Conservation (phyloP, 1,284 basidiomycete species). For the Cryptococcus maquisensis region DNA sequence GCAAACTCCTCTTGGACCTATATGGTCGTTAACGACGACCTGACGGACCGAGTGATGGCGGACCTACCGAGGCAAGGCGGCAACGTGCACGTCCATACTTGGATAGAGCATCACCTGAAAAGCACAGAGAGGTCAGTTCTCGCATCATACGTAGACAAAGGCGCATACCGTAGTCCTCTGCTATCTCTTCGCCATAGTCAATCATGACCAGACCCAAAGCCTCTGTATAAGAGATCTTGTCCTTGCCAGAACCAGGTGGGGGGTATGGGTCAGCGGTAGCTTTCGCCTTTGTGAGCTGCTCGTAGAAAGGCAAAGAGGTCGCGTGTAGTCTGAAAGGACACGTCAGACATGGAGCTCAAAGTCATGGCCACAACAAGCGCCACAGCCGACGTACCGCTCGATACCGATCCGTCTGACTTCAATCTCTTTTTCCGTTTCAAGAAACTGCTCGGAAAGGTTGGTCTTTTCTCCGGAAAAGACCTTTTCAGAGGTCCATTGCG, state of each 20-base stretch:
- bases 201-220: slow-evolving; percentile 80
- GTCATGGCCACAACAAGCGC: not conserved
- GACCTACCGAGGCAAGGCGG: slow-evolving; percentile 63
- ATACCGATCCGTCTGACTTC: slow-evolving; percentile 63
- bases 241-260: slow-evolving; percentile 36
- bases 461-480: slow-evolving; percentile 65
- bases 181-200: slow-evolving; percentile 73
- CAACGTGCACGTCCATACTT: slow-evolving; percentile 74
- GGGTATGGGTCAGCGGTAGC: slow-evolving; percentile 44
- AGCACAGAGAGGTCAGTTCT: not conserved
- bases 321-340: slow-evolving; percentile 38
- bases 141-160: slow-evolving; percentile 2
- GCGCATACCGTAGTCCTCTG: slow-evolving; percentile 57
- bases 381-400: slow-evolving; percentile 53
- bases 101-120: slow-evolving; percentile 57
- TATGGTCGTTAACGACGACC: not conserved
- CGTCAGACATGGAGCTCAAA: not conserved
- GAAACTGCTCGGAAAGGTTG: slow-evolving; percentile 61
- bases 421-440: slow-evolving; percentile 64
- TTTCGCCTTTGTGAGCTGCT: slow-evolving; percentile 41
- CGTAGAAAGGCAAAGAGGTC: slow-evolving; percentile 42
- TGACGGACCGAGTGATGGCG: not conserved
- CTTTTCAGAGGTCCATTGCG: slow-evolving; percentile 50
- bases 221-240: slow-evolving; percentile 60
- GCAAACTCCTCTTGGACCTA: slow-evolving; percentile 67